Percentiles rank a stretch among this genome's conserved stretches.
phyloP scores from a whole-genome alignment of 371 early-diverging fungal species.

The Rozella allomycis region DNA sequence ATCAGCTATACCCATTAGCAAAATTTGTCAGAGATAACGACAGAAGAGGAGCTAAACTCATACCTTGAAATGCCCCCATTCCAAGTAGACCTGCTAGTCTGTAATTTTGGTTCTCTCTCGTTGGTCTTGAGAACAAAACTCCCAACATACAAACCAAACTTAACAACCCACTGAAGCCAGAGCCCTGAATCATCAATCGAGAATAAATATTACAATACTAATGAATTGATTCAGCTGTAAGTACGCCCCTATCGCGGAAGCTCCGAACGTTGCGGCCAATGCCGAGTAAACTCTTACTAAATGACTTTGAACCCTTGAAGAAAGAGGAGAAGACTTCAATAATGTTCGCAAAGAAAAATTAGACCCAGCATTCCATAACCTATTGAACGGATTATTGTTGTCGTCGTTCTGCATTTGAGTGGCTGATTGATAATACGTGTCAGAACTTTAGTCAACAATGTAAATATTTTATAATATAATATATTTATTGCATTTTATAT shows the following conservation, averaged over 20 bases:
- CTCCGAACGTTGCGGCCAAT: constrained; percentile 23
- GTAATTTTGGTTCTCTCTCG: constrained; percentile 1
- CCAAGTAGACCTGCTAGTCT: constrained; percentile 4
- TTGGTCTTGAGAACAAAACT: background rate
- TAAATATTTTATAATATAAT: too few relatives aligned
- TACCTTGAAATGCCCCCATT: constrained; percentile 5
- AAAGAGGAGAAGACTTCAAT: too few relatives aligned
- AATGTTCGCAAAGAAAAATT: too few relatives aligned
- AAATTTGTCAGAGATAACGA: too few relatives aligned
- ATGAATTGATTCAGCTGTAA: constrained; percentile 3
- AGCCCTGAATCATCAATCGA: constrained; percentile 1
- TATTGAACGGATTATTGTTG: too few relatives aligned
- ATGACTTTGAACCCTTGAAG: too few relatives aligned
- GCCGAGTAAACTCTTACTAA: constrained; percentile 21
- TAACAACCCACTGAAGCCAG: constrained; percentile 1
- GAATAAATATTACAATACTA: too few relatives aligned
- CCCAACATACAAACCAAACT: constrained; percentile 4
- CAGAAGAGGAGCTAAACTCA: constrained; percentile 7
- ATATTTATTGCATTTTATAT: too few relatives aligned
- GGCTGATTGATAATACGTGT: too few relatives aligned
- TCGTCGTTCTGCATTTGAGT: too few relatives aligned
- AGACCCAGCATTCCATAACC: too few relatives aligned
- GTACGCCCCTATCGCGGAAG: constrained; percentile 16
- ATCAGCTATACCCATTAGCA: constrained; percentile 2
- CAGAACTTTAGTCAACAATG: too few relatives aligned